phyloP scores from a whole-genome alignment of 768 basidiomycete species.

The Sistotremastrum suecicum region DNA sequence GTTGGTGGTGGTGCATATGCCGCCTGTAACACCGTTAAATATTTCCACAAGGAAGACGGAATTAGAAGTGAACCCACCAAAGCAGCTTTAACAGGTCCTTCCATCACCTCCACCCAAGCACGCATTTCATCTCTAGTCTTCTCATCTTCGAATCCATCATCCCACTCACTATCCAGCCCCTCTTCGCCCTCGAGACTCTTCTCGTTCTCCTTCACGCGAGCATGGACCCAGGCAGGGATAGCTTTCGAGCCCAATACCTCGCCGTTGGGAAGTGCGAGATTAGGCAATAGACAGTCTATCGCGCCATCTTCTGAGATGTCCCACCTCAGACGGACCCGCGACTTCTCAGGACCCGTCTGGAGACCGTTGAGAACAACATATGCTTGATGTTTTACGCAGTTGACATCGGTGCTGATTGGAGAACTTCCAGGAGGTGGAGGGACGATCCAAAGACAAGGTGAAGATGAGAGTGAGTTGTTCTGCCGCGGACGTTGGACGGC shows the following conservation, averaged over 20 bases:
- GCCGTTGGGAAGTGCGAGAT: constrained; percentile 44
- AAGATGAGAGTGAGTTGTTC: no score
- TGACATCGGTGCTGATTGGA: constrained; percentile 54
- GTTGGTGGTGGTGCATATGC: constrained; percentile 29
- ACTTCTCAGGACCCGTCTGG: constrained; percentile 16
- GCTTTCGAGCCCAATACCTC: constrained; percentile 48
- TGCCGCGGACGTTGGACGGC: no score
- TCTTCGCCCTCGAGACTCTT: constrained; percentile 26
- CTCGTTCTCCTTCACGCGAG: no score
- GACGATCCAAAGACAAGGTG: no score
- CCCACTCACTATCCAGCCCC: constrained; percentile 27
- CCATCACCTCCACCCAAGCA: constrained; percentile 72
- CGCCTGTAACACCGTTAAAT: constrained; percentile 2
- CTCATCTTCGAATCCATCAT: constrained; percentile 48
- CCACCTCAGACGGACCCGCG: constrained; percentile 33
- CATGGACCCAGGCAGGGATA: constrained; percentile 66
- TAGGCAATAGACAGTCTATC: constrained; percentile 53
- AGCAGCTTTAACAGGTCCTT: constrained; percentile 64
- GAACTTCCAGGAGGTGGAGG: no score
- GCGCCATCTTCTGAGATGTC: constrained; percentile 60
- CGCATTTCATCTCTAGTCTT: constrained; percentile 55
- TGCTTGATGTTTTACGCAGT: constrained; percentile 86
- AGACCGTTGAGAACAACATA: constrained; percentile 59
- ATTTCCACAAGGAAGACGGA: no score
- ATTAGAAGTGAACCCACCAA: constrained; percentile 30